Evolutionary conservation across 116 monocot genomes (phyloP), one percentile per base, ranked within the genome.

Genomic region (Phalaenopsis hybrid): DNA sequence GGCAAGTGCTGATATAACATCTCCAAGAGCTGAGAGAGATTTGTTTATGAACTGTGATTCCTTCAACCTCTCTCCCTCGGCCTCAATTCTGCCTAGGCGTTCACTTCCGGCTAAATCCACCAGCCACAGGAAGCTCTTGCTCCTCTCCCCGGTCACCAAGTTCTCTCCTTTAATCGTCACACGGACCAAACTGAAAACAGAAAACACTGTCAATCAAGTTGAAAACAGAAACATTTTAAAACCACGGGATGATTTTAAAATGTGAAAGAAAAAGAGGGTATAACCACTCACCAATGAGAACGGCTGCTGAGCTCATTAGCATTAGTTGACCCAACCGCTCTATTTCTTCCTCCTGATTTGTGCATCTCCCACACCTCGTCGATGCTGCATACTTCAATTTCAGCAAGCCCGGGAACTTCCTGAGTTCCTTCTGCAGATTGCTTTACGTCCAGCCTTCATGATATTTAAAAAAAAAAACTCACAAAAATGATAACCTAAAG

Each of bases 101-200:
- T 97, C 97, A 44, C 97, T 97, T 75, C 97, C 97, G 59, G 97
- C 97, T 81, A 97, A 88, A 83, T 97, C 97, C 8, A 97, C 97
- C 63, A 97, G 81, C 97, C 97, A 97, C 55, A 97, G 78, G 75
- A 94, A 85, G 83, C 94, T 97, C 50, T 78, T 91, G 61, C 65
- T 89, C 77, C 77, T 89, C 67, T 90, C 86, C 8, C 89, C 86
- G 50, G 81, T 89, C 69, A 91, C 72, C 73, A 90, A 69, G 79
- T 97, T 86, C 82, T 97, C 88, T 45, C 85, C 88, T 78, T 85
- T 94, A 11, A 92, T 80, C 1, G 88, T 91, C 11, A 97, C 87
- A 15, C 94, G 83, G n/a, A 97, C 93, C 86, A 97, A 88, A 83
- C 97, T 97, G 88, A 58, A 37, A 59, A 34, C 57, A 57, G 7